Evolutionary conservation across 2,329 filamentous ascomycete species (phyloP), one percentile per base, ranked within the genome.

Genomic region (Ophiosphaerella narmari): DNA sequence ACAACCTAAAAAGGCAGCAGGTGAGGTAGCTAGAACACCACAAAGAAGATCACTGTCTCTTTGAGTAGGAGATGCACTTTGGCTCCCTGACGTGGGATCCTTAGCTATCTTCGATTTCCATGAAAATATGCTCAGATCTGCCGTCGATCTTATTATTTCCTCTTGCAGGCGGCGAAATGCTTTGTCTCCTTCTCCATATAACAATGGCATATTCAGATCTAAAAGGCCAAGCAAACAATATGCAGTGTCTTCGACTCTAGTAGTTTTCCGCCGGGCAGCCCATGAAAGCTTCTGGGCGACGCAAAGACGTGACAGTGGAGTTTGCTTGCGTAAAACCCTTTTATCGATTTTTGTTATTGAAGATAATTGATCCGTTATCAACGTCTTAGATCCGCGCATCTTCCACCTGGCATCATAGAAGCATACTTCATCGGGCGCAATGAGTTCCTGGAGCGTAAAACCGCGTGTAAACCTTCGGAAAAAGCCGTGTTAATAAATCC

Each of bases 191-290:
- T 66, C 67, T 8, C 66, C 66, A 40, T 71, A 69, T 2, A 65
- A 29, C 13, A 65, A 48, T 5, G 63, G 53, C 54, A 71, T 65
- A 23, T 60, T 56, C 2, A 71, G 48, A 36, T 58, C 52, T 29
- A 67, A 63, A 7, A 69, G 48, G 1, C 67, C 67, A 5, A 70
- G 46, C 7, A 68, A 48, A 29, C 52, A 70, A 46, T 71, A 71
- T 2, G 66, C 63, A 9, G 34, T 44, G 43, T 71, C 67, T 51
- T 71, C 67, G 8, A 36, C 24, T 11, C 54, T 37, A 6, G 59
- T 50, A 1, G 54, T 55, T 18, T 42, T 18, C 14, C 56, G 18
- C 5, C n/a, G 34, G 1, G 47, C 23, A 2, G 50, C 50, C 56
- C 56, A 60, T 8, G 40, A 48, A 13, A 57, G 29, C 16, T 56